Evolutionary conservation across 352 stramenopile species (phyloP), one percentile per base, ranked within the genome.

Genomic region (Phytophthora ramorum): DNA sequence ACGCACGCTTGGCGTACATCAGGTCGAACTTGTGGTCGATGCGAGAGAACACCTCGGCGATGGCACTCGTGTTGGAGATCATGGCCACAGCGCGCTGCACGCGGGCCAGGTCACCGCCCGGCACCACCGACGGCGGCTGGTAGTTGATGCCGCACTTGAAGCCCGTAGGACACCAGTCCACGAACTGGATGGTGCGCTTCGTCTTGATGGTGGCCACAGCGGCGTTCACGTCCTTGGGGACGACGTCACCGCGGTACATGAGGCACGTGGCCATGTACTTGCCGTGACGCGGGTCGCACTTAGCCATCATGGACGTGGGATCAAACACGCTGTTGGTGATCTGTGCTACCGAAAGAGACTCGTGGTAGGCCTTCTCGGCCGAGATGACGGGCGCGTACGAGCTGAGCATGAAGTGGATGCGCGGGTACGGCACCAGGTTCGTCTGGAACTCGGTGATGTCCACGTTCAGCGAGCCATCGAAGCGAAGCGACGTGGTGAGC

Each of bases 191-290:
- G 43, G 97, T 99, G 64, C 96, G 91, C 90, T 99, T 99, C 57
- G 96, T 99, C 91, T 99, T 99, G 89, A 99, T 99, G 57, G 96
- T 99, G 30, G 97, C 96, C 28, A 99, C 93, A 6, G 97, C 93
- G 17, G 96, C 94, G 75, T 99, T 99, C 66, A 99, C 97, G 54
- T 97, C 90, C 79, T 97, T 97, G 20, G 95, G 91, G 44, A 98
- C 93, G 45, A 98, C 87, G 56, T 99, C 95, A 73, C 97, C 97
- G 71, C 97, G 93, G 95, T 98, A 99, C 97, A 99, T 99, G 63
- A 99, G 80, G 69, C 96, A 99, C 69, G 96, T 97, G 7, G 97
- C 97, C 97, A 99, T 99, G 96, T 99, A 99, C 87, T 99, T 99
- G 78, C 97, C 97, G 78, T 99, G 97, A 63, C 97, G 91, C 34